A percentile compares a stretch with the other conserved stretches of the same genome.
Conservation (phyloP, 768 basidiomycete genomes). For the Antrodiella citrinella region DNA sequence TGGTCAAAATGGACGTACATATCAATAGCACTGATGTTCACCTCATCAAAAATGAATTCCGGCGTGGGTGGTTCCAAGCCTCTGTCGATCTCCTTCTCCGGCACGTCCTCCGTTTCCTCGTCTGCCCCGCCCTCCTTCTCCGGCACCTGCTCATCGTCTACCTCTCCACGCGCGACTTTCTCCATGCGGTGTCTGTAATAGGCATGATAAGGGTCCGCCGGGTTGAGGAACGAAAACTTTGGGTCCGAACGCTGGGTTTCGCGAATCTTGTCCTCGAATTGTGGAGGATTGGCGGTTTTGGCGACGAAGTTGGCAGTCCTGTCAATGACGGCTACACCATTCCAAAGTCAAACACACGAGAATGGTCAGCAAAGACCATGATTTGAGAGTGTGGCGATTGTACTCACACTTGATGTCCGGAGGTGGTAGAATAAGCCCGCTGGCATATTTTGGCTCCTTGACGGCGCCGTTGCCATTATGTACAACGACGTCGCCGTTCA, state of each 20-base stretch:
- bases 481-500: background rate
- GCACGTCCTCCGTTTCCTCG: conserved; percentile 18
- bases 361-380: background rate
- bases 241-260: conserved; percentile 95
- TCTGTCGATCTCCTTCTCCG: conserved; percentile 44
- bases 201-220: conserved; percentile 95
- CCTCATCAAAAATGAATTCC: conserved; percentile 81
- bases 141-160: conserved; percentile 48
- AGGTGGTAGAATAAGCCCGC: conserved; percentile 90
- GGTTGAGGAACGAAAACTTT: conserved; percentile 98
- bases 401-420: conserved; percentile 87
- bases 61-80: conserved; percentile 72
- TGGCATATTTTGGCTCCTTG: conserved; percentile 46
- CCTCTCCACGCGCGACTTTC: conserved; percentile 67
- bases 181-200: conserved; percentile 94
- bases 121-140: conserved; percentile 36
- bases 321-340: conserved; percentile 76
- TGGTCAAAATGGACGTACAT: conserved; percentile 48
- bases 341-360: background rate
- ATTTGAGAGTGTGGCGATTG: background rate
- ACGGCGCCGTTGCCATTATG: conserved; percentile 33
- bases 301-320: conserved; percentile 89
- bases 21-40: conserved; percentile 83
- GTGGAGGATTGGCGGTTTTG: conserved; percentile 85
- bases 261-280: conserved; percentile 95